Conservation (phyloP, 2,329 filamentous ascomycete genomes). For the Plenodomus tracheiphilus region DNA sequence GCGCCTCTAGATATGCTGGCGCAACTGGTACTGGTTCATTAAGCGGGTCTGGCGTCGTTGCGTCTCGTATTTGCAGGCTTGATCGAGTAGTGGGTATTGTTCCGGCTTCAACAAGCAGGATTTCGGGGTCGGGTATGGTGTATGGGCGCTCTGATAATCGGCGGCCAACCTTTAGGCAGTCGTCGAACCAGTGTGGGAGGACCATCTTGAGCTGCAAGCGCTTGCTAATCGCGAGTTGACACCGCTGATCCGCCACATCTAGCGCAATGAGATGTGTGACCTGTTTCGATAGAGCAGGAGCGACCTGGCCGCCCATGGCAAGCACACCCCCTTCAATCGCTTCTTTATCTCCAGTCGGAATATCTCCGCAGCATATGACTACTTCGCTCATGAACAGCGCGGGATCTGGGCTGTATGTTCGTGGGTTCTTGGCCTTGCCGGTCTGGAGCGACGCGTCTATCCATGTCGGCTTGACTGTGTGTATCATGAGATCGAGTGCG, state of each 20-base stretch:
- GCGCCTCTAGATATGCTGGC: slow-evolving; percentile 22
- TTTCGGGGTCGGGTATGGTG: slow-evolving; percentile 80
- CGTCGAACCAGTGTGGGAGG: slow-evolving; percentile 96
- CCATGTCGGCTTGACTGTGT: slow-evolving; percentile 84
- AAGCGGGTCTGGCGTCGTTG: slow-evolving; percentile 37
- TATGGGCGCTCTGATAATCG: slow-evolving; percentile 90
- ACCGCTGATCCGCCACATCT: slow-evolving; percentile 73
- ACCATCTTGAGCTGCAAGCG: slow-evolving; percentile 78
- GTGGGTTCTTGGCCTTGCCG: slow-evolving; percentile 72
- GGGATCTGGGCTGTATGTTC: slow-evolving; percentile 88
- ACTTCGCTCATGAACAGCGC: slow-evolving; percentile 87
- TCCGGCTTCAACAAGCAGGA: slow-evolving; percentile 54
- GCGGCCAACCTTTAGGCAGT: slow-evolving; percentile 90
- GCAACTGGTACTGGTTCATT: slow-evolving; percentile 25
- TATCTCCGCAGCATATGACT: slow-evolving; percentile 77
- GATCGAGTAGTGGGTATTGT: slow-evolving; percentile 52
- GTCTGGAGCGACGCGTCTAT: slow-evolving; percentile 71
- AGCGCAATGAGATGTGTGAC: slow-evolving; percentile 91
- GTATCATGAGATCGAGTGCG: slow-evolving; percentile 75
- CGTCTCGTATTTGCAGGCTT: slow-evolving; percentile 42
- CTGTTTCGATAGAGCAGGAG: slow-evolving; percentile 68
- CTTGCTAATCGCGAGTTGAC: slow-evolving; percentile 64
- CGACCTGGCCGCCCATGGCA: slow-evolving; percentile 85
- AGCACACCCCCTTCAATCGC: slow-evolving; percentile 87
- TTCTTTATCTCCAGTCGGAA: slow-evolving; percentile 86